A percentile compares a stretch with the other conserved stretches of the same genome.
These are phyloP conservation scores for Beauveria sp. DNA, from an alignment of 2,329 filamentous ascomycete species.

Conservation along the genomic window DNA sequence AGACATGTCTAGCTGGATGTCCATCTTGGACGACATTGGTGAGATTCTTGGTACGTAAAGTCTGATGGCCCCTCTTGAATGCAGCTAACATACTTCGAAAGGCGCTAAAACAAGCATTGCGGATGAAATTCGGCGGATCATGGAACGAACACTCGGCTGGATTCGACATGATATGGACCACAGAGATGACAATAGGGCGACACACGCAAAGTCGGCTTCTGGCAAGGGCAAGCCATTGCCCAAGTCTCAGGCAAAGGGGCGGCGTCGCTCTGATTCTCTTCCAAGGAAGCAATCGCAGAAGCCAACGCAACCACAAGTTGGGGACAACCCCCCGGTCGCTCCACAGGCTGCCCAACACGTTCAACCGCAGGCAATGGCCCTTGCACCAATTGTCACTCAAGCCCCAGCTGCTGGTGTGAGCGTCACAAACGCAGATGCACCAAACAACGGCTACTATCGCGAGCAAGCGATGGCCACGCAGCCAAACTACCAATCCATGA, in stretches of 20 bases:
- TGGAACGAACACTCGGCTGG: slow-evolving; percentile 43
- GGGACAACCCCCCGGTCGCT: not conserved
- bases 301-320: not conserved
- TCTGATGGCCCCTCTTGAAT: not conserved
- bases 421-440: slow-evolving; percentile 11
- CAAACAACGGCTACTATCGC: slow-evolving; percentile 24
- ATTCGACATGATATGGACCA: slow-evolving; percentile 43
- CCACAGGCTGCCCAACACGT: not conserved
- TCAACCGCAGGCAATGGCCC: not conserved
- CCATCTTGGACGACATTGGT: slow-evolving; percentile 59
- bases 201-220: not conserved
- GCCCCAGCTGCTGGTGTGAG: not conserved
- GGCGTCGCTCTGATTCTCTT: not conserved
- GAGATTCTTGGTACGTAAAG: slow-evolving; percentile 53
- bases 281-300: slow-evolving; percentile 2
- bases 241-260: not conserved
- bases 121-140: slow-evolving; percentile 38
- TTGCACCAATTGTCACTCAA: not conserved
- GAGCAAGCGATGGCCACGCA: slow-evolving; percentile 20
- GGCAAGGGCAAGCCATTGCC: not conserved
- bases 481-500: slow-evolving; percentile 22
- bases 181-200: slow-evolving; percentile 17
- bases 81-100: slow-evolving; percentile 21
- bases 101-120: slow-evolving; percentile 37
- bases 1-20: slow-evolving; percentile 64